phyloP scores from a whole-genome alignment of 495 filamentous ascomycete species.

The Penicillium paxilli region DNA sequence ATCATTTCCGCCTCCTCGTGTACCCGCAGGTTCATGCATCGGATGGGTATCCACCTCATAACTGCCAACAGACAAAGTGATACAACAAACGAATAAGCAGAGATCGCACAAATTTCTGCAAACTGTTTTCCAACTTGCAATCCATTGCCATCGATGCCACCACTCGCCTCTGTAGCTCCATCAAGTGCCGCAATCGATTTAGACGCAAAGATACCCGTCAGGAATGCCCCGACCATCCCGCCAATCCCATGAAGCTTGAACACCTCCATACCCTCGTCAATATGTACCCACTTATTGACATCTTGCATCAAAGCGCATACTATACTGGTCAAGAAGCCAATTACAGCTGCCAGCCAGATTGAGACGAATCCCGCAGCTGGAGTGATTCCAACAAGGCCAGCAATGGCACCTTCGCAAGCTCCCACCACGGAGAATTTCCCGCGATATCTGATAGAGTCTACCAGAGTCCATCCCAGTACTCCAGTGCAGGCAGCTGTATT shows the following conservation, averaged over 20 bases:
- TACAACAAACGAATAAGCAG: conserved; percentile 54
- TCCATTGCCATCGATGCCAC: conserved; percentile 58
- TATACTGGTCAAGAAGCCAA: conserved; percentile 58
- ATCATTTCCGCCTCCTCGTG: conserved; percentile 56
- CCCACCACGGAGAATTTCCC: conserved; percentile 60
- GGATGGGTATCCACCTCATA: conserved; percentile 55
- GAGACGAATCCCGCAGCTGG: conserved; percentile 62
- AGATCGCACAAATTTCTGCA: conserved; percentile 59
- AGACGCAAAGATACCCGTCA: conserved; percentile 63
- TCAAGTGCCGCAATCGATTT: conserved; percentile 46
- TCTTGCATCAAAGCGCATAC: conserved; percentile 52
- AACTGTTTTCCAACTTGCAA: conserved; percentile 60
- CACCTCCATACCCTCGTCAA: conserved; percentile 64
- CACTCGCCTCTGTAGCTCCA: conserved; percentile 45
- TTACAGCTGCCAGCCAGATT: conserved; percentile 55
- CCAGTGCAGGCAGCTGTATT: conserved; percentile 59
- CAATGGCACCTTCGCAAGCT: conserved; percentile 62
- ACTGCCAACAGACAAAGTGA: conserved; percentile 51
- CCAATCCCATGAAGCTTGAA: conserved; percentile 65
- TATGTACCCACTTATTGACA: conserved; percentile 56
- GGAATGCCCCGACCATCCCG: conserved; percentile 60
- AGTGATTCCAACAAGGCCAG: conserved; percentile 65
- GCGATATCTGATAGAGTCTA: conserved; percentile 56
- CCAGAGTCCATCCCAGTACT: conserved; percentile 58
- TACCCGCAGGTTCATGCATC: conserved; percentile 53